Base-by-base conservation (phyloP, 2,329 filamentous ascomycete genomes). In the Sclerotiophoma versabilis region DNA sequence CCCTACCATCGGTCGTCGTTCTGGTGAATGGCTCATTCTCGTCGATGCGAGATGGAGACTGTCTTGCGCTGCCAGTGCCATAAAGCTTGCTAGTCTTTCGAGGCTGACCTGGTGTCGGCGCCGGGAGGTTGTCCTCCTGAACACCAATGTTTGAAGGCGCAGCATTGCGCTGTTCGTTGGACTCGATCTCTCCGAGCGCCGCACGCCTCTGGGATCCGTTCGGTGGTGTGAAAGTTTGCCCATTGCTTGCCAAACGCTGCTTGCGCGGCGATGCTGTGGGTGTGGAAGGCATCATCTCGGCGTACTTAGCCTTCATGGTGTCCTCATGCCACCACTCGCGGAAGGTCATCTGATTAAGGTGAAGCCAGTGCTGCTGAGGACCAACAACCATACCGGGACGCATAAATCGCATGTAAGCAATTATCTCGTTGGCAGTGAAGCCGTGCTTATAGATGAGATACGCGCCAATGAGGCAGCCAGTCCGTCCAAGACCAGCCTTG, bases 331-430 rank as follows among this genome's bases (percentile, higher is more conserved):
- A 98, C 95, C 95, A 99, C 77, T 98, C 92, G n/a, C 95, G 87
- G 86, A 99, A 99, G 29, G 90, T 88, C 29, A 90, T 90, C 77
- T 99, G 95, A 79, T 99, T 97, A 59, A 99, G 84, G 73, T 99
- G 95, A 49, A 99, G 84, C 95, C 95, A 99, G 78, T 99, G 95
- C 78, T 99, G 95, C 74, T 99, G 95, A 32, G 95, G 95, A 0
- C 95, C 95, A 47, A 99, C 95, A 6, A 99, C 95, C 95, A 99
- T 99, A 47, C 95, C 95, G 0, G 95, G 95, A 54, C 93, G 86
- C 93, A 98, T 98, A 79, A 99, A 99, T 57, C 93, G 88, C 93
- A 99, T 98, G 76, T 93, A 99, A 3, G 93, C 90, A 73, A 98
- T 98, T 68, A 96, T 87, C 78, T 97, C 93, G 71, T 98, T 96